These are phyloP conservation scores for Fusarium heterosporum DNA, from an alignment of 2,329 filamentous ascomycete species.

Conservation along the genomic window DNA sequence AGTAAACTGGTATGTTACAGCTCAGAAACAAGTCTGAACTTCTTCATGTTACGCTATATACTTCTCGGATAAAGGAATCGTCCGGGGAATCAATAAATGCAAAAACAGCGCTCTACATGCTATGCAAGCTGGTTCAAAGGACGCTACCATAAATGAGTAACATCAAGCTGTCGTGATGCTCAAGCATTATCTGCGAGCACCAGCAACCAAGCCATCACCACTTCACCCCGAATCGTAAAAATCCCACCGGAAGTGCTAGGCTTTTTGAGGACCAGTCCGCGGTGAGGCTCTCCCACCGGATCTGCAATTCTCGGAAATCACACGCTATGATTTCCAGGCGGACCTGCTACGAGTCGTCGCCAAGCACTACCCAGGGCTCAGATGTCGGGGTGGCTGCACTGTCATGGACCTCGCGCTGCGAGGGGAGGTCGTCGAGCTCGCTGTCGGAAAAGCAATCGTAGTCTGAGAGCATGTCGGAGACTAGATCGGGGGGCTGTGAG, in stretches of 20 bases:
- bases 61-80: slow-evolving; percentile 5
- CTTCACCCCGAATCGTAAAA: slow-evolving; percentile 19
- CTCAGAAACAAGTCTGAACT: background rate
- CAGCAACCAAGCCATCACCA: slow-evolving; percentile 15
- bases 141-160: slow-evolving; percentile 5
- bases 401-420: slow-evolving; percentile 50
- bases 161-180: slow-evolving; percentile 38
- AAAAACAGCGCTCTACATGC: slow-evolving; percentile 33
- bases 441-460: slow-evolving; percentile 55
- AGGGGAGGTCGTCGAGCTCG: slow-evolving; percentile 50
- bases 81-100: slow-evolving; percentile 20
- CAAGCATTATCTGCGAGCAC: slow-evolving; percentile 47
- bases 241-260: slow-evolving; percentile 35
- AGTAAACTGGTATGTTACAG: background rate
- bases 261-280: slow-evolving; percentile 55
- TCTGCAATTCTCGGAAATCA: slow-evolving; percentile 44
- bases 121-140: slow-evolving; percentile 40
- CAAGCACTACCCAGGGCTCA: slow-evolving; percentile 58
- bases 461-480: slow-evolving; percentile 51
- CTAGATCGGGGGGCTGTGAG: slow-evolving; percentile 53
- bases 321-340: slow-evolving; percentile 49
- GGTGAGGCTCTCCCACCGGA: slow-evolving; percentile 48
- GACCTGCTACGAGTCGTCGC: slow-evolving; percentile 62
- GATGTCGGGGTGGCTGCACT: slow-evolving; percentile 45
- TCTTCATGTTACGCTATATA: slow-evolving; percentile 23